Evolutionary conservation across 177 flowering plant genomes (phyloP), one percentile per base, ranked within the genome.

Genomic region (Tripterygium wilfordii): DNA sequence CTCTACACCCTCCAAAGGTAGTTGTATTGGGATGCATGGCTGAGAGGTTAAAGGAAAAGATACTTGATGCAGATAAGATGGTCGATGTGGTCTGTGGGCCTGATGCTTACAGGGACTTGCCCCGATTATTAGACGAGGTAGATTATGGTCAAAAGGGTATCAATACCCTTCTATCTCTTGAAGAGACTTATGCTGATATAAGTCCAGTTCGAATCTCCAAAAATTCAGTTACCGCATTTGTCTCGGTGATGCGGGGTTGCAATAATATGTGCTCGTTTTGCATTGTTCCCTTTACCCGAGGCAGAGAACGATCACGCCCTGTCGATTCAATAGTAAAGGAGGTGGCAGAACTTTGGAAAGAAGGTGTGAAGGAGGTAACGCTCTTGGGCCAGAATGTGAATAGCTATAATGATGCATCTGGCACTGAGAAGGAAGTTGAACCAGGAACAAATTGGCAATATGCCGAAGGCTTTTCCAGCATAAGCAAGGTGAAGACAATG

Each of bases 81-180:
- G 98, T 92, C 37, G 98, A 92, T 75, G 96, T 92, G 22, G 98
- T 92, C 1, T 88, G 98, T 58, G 98, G 98, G 0, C 98, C 94
- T 51, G 98, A 92, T 76, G 96, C 96, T 38, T 92, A 92, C 42
- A 75, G 98, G 43, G 96, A 92, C 62, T 67, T 92, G 58, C 98
- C 98, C 3, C 74, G 85, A 21, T 64, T 92, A 24, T 55, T 92
- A 31, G 95, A 83, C 54, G 96, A 85, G 58, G 98, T 88, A 14
- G 98, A 92, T 21, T 74, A 81, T 51, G 96, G 96, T 58, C 95
- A 92, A 38, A 92, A 84, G 55, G 98, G 98, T 46, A 92, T 92
- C 49, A 92, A 92, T 50, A 92, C 98, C 35, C 85, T 92, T 66
- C 88, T 88, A 53, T 92, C 98, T 2, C 90, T 92, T 48, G 98